Evolutionary conservation across 148 eudicot species (phyloP), one percentile per base, ranked within the genome.

Genomic region (Silene uniflora): DNA sequence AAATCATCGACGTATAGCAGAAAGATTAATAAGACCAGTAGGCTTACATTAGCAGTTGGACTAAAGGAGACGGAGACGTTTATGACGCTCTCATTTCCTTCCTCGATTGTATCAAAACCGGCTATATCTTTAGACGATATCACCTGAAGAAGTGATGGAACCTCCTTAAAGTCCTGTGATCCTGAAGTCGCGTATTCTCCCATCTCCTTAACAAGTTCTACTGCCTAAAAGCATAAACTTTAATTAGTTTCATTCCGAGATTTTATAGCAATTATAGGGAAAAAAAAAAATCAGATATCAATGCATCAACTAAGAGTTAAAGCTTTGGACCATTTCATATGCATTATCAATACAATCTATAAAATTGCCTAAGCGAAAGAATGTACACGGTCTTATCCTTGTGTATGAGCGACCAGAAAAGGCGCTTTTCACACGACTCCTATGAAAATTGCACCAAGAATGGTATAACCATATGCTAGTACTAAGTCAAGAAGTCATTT

Each of bases 91-190:
- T 71, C 39, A 39, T 73, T 74, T 27, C 46, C 84, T 42, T 65
- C 79, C 14, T 83, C 75, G 16, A 81, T 22, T 39, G 78, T 80
- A 74, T 90, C 96, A 81, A 90, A 93, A 8, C 85, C 91, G 21
- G 75, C 77, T 55, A 89, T 81, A 80, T 82, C 84, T 76, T 84
- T 78, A 6, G 84, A 83, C n/a, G 82, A 35, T 32, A 88, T 88
- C 29, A 62, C 69, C 59, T 85, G 71, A 65, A 91, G 81, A 56
- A 91, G 84, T 2, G 92, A 56, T 65, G 98, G 98, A 67, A 87
- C n/a, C 16, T 3, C 64, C 70, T 86, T 87, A 3, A 72, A 56
- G 13, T 22, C 69, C 21, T 73, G 74, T 56, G 64, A 76, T 22
- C 19, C 65, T n/a, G 71, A 76, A 49, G 35, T 39, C 10, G 44